Evolutionary conservation across 2,329 filamentous ascomycete genomes (phyloP).

Genomic region (Pseudogymnoascus sp.): DNA sequence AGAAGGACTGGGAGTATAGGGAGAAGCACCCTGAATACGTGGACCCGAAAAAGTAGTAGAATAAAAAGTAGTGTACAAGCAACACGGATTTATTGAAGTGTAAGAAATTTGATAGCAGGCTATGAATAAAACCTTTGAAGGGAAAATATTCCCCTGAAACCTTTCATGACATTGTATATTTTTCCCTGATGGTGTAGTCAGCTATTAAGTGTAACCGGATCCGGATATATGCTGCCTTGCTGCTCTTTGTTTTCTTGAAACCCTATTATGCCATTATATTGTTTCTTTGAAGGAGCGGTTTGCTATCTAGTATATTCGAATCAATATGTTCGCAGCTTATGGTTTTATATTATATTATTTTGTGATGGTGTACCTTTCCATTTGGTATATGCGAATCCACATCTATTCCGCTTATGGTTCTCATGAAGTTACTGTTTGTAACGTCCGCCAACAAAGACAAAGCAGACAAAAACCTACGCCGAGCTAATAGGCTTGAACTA

Average conservation of each 20-base stretch:
- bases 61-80: background rate
- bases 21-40: conserved; percentile 5
- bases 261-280: background rate
- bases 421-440: background rate
- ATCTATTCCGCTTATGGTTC: background rate
- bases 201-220: no score
- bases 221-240: background rate
- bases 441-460: background rate
- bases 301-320: background rate
- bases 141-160: background rate
- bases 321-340: background rate
- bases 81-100: background rate
- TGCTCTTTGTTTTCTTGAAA: background rate
- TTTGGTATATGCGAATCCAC: background rate
- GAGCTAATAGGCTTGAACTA: background rate
- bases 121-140: background rate
- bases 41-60: background rate
- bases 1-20: conserved; percentile 32
- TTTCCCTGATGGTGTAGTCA: background rate
- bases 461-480: background rate
- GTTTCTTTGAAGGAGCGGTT: background rate
- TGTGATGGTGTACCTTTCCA: background rate
- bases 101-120: background rate
- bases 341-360: background rate
- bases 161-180: background rate